A percentile compares a stretch with the other conserved stretches of the same genome.
phyloP scores from a whole-genome alignment of 495 filamentous ascomycete genomes.

The Penicillium herquei region DNA sequence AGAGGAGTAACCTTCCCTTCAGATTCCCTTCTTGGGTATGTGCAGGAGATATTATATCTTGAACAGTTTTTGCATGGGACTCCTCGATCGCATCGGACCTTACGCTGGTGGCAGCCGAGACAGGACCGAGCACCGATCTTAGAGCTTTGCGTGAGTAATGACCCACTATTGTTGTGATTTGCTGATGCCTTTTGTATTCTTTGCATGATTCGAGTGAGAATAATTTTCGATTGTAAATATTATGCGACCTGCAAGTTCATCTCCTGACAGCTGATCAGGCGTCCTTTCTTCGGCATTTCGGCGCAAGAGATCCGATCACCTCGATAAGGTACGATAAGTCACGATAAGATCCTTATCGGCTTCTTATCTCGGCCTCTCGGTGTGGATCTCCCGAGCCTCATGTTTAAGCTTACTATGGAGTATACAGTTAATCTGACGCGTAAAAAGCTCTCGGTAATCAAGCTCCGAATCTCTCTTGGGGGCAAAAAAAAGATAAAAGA shows the following conservation, averaged over 20 bases:
- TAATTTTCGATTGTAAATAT: background rate
- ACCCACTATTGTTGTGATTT: background rate
- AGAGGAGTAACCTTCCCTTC: conserved; percentile 48
- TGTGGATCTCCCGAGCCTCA: background rate
- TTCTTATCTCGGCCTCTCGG: background rate
- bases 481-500: background rate
- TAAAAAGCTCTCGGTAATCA: background rate
- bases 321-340: background rate
- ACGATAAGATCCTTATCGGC: background rate
- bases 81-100: conserved; percentile 61
- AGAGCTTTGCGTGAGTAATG: background rate
- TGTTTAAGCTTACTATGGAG: background rate
- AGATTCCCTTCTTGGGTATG: conserved; percentile 51
- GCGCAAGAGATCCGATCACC: background rate
- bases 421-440: background rate
- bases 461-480: background rate
- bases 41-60: conserved; percentile 55
- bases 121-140: conserved; percentile 12
- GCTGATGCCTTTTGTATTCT: conserved; percentile 2
- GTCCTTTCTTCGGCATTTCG: background rate
- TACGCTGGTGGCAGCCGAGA: conserved; percentile 55
- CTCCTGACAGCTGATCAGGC: background rate
- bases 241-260: background rate
- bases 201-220: background rate
- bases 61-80: conserved; percentile 62